A percentile compares a stretch with the other conserved stretches of the same genome.
Conservation (phyloP, 176 grass and related monocot genomes). For the Rhynchospora tenuis region DNA sequence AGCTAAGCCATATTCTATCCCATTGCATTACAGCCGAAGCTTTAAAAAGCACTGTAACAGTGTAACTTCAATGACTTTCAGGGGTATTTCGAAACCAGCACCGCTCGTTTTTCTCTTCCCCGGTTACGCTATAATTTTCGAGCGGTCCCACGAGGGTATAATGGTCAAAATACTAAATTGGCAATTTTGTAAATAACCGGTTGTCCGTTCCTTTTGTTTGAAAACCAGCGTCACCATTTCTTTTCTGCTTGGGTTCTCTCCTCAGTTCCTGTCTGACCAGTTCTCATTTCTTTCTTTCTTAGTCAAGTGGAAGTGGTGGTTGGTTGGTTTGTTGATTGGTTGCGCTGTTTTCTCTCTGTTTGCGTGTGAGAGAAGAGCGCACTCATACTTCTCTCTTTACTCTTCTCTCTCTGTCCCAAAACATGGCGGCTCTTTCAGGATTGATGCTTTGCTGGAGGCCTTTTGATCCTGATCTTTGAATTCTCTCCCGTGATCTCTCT, state of each 20-base stretch:
- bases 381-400: neutral
- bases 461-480: conserved; percentile 25
- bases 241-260: neutral
- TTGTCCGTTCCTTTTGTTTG: conserved; percentile 1
- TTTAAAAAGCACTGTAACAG: too few species aligned
- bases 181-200: neutral
- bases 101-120: neutral
- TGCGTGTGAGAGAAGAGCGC: neutral
- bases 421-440: conserved; percentile 7
- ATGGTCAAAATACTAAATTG: neutral
- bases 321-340: conserved; percentile 9
- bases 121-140: neutral
- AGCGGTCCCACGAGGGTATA: neutral
- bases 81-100: neutral
- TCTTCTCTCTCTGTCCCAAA: neutral
- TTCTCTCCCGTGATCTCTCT: neutral
- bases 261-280: neutral
- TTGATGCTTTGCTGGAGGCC: neutral
- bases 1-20: too few species aligned
- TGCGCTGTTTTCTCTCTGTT: conserved; percentile 2
- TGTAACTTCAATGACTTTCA: too few species aligned
- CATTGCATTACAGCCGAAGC: too few species aligned
- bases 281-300: neutral
- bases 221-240: neutral
- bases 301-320: conserved; percentile 7